Conservation (phyloP, 345 rosid genomes). For the Dipteronia dyeriana region DNA sequence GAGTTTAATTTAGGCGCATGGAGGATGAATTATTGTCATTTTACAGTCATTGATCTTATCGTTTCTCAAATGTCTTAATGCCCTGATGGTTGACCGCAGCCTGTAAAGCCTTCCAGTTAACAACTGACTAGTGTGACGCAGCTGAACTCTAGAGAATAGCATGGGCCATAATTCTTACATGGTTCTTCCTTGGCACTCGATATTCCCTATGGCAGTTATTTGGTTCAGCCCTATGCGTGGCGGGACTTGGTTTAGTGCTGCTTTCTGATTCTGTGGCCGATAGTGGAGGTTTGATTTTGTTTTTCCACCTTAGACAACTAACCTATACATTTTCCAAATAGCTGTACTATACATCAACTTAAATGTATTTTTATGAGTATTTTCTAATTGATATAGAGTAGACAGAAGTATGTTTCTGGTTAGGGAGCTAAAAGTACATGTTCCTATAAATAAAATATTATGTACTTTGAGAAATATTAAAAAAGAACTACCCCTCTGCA, state of each 20-base stretch:
- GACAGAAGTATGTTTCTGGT: neutral
- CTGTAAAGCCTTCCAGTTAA: conserved; percentile 56
- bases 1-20: neutral
- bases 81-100: conserved; percentile 35
- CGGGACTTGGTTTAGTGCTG: conserved; percentile 59
- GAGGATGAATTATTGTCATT: too few relatives aligned
- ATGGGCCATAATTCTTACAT: conserved; percentile 55
- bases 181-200: conserved; percentile 36
- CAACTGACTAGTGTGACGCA: conserved; percentile 59
- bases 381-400: neutral
- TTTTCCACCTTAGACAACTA: neutral
- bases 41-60: too few relatives aligned
- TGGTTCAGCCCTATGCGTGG: conserved; percentile 52
- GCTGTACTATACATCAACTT: neutral
- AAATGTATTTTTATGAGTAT: neutral
- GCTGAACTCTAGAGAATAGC: conserved; percentile 52
- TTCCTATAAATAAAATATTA: neutral
- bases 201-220: conserved; percentile 38
- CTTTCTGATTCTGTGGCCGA: conserved; percentile 57
- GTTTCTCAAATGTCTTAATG: neutral
- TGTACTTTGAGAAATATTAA: neutral
- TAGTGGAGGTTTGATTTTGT: conserved; percentile 48
- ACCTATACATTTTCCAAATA: neutral
- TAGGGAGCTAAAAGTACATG: neutral
- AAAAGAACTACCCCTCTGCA: neutral